These are phyloP conservation scores for Priceomyces carsonii DNA, from an alignment of 805 yeast genomes.

Conservation along the genomic window DNA sequence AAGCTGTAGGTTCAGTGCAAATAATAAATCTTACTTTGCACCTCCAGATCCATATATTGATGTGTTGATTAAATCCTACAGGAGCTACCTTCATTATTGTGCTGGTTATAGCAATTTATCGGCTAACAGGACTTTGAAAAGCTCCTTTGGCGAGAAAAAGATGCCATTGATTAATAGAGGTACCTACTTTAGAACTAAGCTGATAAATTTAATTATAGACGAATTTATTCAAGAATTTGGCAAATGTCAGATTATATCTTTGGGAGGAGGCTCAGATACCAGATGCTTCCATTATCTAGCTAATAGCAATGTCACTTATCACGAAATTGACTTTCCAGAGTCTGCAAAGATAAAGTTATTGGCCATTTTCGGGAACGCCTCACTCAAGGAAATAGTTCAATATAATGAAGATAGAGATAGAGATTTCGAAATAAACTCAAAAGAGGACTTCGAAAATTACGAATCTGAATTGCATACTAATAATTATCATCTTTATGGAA, in stretches of 20 bases:
- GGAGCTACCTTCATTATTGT: slow-evolving; percentile 37
- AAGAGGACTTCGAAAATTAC: slow-evolving; percentile 22
- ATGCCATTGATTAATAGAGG: slow-evolving; percentile 72
- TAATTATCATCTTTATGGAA: slow-evolving; percentile 53
- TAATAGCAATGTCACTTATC: slow-evolving; percentile 36
- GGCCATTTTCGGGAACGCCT: slow-evolving; percentile 38
- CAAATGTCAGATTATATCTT: slow-evolving; percentile 56
- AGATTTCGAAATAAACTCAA: slow-evolving; percentile 11
- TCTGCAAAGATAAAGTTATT: slow-evolving; percentile 52
- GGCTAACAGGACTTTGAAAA: slow-evolving; percentile 40
- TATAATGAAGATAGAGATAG: slow-evolving; percentile 7
- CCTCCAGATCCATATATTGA: slow-evolving; percentile 38
- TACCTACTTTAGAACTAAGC: slow-evolving; percentile 59
- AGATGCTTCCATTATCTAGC: slow-evolving; percentile 54
- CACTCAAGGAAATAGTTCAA: slow-evolving; percentile 27
- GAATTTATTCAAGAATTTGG: slow-evolving; percentile 36
- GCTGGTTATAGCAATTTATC: slow-evolving; percentile 39
- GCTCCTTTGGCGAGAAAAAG: slow-evolving; percentile 44
- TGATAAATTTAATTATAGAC: slow-evolving; percentile 50
- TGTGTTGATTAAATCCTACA: slow-evolving; percentile 34
- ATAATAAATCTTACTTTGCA: slow-evolving; percentile 45
- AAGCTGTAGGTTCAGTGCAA: slow-evolving; percentile 62
- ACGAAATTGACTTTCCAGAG: slow-evolving; percentile 66
- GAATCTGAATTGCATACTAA: slow-evolving; percentile 33
- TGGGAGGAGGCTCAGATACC: slow-evolving; percentile 86